A percentile compares a stretch with the other conserved stretches of the same genome.
Evolutionary conservation across 306 rosid species (phyloP).

Genomic region (Citrullus colocynthis): DNA sequence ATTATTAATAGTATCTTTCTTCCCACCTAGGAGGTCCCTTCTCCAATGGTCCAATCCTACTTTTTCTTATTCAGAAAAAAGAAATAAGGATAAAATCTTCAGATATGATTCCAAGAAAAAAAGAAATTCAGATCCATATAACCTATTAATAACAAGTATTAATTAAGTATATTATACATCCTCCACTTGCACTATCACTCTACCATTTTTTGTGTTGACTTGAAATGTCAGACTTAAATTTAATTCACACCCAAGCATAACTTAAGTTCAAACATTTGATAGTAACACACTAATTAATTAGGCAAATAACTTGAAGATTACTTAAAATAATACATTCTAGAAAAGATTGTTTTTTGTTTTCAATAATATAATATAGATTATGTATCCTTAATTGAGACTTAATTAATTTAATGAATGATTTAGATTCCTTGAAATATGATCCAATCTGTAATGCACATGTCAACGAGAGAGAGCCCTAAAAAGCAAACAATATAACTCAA

Average conservation of each 20-base stretch:
- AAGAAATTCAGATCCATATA: neutral
- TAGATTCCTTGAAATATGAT: neutral
- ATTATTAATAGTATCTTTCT: neutral
- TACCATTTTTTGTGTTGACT: neutral
- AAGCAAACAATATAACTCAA: neutral
- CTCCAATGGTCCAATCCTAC: neutral
- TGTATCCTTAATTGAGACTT: conserved; percentile 1
- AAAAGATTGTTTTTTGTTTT: neutral
- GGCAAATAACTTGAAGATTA: neutral
- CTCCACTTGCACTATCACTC: neutral
- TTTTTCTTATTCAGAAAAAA: neutral
- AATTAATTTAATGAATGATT: neutral
- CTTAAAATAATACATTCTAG: neutral
- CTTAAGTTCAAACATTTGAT: neutral
- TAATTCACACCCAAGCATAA: neutral
- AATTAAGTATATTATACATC: neutral
- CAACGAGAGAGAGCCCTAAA: neutral
- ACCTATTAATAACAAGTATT: too few relatives aligned
- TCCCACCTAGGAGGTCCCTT: neutral
- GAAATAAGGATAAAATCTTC: neutral
- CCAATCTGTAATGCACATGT: neutral
- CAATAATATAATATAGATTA: neutral
- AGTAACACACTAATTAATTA: neutral
- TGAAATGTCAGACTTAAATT: neutral
- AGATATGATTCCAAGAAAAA: neutral